These are phyloP conservation scores for Cryptosporidium parvum DNA, from an alignment of 169 alveolate species.

Conservation along the genomic window DNA sequence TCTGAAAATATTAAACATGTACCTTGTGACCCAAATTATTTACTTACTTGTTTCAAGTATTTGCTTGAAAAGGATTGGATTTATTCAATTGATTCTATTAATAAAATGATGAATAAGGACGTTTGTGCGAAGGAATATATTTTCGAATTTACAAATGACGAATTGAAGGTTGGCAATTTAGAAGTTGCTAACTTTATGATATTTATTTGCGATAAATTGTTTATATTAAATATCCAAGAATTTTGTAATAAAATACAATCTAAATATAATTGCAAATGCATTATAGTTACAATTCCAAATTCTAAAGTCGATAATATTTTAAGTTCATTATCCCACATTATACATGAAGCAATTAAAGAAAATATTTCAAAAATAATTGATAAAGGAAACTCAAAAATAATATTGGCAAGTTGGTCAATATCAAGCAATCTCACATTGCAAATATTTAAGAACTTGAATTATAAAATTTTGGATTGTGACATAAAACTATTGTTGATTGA, in stretches of 20 bases:
- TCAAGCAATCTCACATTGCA: conserved; percentile 22
- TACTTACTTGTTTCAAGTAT: conserved; percentile 47
- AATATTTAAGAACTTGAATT: neutral
- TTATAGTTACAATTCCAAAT: conserved; percentile 28
- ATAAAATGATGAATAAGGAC: neutral
- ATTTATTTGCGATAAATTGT: conserved; percentile 55
- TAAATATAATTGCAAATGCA: conserved; percentile 24
- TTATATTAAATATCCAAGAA: conserved; percentile 8
- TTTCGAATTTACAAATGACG: neutral
- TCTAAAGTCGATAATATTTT: neutral
- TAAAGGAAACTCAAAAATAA: neutral
- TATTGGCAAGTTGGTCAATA: conserved; percentile 61
- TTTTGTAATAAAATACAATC: conserved; percentile 1
- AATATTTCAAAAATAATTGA: neutral
- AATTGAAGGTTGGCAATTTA: neutral
- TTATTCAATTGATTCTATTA: conserved; percentile 20
- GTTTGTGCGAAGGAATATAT: conserved; percentile 2
- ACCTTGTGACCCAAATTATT: conserved; percentile 24
- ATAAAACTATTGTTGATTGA: conserved; percentile 18
- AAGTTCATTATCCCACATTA: neutral
- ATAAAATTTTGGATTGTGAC: neutral
- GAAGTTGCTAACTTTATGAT: conserved; percentile 10
- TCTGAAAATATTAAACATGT: conserved; percentile 15
- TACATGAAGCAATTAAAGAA: neutral
- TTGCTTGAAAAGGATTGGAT: conserved; percentile 55